phyloP scores from a whole-genome alignment of 192 early-diverging fungal genomes.

The Backusella circina region DNA sequence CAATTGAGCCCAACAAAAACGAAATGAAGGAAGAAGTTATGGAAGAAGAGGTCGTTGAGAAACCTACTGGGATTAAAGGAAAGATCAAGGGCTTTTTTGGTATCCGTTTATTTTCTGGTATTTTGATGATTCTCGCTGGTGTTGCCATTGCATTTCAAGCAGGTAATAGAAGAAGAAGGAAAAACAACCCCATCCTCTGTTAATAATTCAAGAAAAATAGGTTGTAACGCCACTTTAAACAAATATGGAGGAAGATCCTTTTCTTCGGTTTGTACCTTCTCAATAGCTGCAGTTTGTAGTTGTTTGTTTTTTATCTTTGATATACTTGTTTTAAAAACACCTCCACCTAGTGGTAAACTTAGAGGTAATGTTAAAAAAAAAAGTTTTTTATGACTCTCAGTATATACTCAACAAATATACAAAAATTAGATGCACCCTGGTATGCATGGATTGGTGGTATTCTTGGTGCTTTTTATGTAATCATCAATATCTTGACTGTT shows the following conservation, averaged over 20 bases:
- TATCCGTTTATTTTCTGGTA: not conserved
- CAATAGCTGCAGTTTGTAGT: slow-evolving; percentile 1
- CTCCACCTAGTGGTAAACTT: slow-evolving; percentile 9
- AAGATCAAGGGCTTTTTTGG: not conserved
- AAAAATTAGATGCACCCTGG: slow-evolving; percentile 36
- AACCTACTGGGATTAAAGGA: not conserved
- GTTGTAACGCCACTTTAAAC: slow-evolving; percentile 26
- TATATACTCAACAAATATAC: too few species aligned
- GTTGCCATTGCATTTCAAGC: slow-evolving; percentile 26
- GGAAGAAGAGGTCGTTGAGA: not conserved
- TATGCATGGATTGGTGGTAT: slow-evolving; percentile 45
- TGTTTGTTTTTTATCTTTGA: slow-evolving; percentile 26
- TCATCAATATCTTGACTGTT: slow-evolving; percentile 47
- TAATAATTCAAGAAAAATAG: not conserved
- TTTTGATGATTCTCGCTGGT: slow-evolving; percentile 20
- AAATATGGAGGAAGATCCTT: slow-evolving; percentile 24
- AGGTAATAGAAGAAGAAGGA: not conserved
- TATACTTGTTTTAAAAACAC: slow-evolving; percentile 7
- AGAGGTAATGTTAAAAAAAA: slow-evolving; percentile 6
- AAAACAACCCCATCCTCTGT: not conserved
- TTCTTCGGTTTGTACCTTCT: slow-evolving; percentile 24
- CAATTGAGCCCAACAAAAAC: not conserved
- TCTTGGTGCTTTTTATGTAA: slow-evolving; percentile 48
- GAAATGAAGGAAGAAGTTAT: not conserved
- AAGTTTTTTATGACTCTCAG: too few species aligned